Percentiles rank a stretch among this genome's conserved stretches.
phyloP scores from a whole-genome alignment of 148 eudicot species.

The Rhododendron williamsianum region DNA sequence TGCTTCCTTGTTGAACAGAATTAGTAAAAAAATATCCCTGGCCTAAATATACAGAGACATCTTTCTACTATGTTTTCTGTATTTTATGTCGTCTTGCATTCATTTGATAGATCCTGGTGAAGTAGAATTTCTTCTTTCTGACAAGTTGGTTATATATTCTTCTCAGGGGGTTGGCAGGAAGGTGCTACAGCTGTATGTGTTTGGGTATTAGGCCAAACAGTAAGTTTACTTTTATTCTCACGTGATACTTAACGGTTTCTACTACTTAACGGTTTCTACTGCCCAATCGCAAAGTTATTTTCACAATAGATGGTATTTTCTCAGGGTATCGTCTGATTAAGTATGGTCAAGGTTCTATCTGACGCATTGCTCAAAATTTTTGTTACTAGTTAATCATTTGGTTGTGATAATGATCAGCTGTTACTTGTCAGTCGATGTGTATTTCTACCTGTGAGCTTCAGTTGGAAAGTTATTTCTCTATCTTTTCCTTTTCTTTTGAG shows the following conservation, averaged over 20 bases:
- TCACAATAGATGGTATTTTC: background rate
- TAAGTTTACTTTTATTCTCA: slow-evolving; percentile 28
- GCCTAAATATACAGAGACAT: background rate
- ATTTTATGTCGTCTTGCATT: background rate
- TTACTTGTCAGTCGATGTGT: background rate
- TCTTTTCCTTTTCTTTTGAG: background rate
- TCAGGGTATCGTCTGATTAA: background rate
- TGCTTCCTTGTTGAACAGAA: background rate
- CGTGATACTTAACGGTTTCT: background rate
- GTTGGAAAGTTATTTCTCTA: background rate
- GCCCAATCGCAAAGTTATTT: background rate
- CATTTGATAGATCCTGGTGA: background rate
- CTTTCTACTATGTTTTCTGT: background rate
- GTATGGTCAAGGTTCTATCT: background rate
- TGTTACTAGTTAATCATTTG: background rate
- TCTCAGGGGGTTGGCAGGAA: slow-evolving; percentile 81
- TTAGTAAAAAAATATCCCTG: background rate
- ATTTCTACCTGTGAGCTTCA: background rate
- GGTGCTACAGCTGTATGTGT: slow-evolving; percentile 91
- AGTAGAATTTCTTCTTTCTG: background rate
- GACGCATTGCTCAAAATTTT: background rate
- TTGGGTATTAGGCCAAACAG: slow-evolving; percentile 72
- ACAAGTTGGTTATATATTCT: background rate
- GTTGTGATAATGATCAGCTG: background rate
- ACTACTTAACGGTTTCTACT: background rate